Evolutionary conservation across 139 green algal genomes (phyloP), one percentile per base, ranked within the genome.

Genomic region (Haematococcus lacustris): DNA sequence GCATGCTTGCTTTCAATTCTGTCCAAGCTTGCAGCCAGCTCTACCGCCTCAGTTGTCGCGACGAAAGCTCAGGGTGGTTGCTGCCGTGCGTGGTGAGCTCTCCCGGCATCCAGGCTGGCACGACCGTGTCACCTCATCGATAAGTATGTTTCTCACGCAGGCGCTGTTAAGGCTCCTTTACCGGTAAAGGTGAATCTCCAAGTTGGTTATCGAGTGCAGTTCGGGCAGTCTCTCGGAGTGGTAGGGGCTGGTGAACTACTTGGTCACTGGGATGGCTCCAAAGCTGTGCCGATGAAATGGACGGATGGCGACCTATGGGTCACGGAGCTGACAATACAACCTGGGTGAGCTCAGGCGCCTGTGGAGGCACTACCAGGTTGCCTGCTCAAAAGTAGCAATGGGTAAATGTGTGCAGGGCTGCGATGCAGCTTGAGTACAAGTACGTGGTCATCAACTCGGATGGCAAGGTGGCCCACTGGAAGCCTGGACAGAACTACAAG

Each of bases 401-500:
- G 2, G 5, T 39, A n/a, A 35, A 69, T 38, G 40, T 59, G 21
- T 61, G 66, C 28, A 68, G 40, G 23, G 28, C 63, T 3, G 9
- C 43, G 1, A 61, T 70, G 2, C 68, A 80, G 43, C 38, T 80
- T 30, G 74, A 80, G 30, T 80, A 80, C 47, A 80, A 80, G 62
- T 80, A 80, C 35, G 68, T 75, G 13, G 69, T 80, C 17, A 34
- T 75, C 21, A 80, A 80, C 39, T 39, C 74, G 2, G 66, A 80
- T 23, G 68, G 74, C 0, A 38, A 41, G 1, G 38, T 80, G 26
- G 35, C 38, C 13, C 59, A 69, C 61, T 80, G 74, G 74, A 80
- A 80, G 68, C 74, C 74, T 0, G 74, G 74, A 40, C 68, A 60
- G 68, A 80, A 80, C 70, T 80, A 75, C 63, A 63, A 64, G 23